Evolutionary conservation across 371 early-diverging fungal genomes (phyloP), one percentile per base, ranked within the genome.

Genomic region (Massospora cicadina): DNA sequence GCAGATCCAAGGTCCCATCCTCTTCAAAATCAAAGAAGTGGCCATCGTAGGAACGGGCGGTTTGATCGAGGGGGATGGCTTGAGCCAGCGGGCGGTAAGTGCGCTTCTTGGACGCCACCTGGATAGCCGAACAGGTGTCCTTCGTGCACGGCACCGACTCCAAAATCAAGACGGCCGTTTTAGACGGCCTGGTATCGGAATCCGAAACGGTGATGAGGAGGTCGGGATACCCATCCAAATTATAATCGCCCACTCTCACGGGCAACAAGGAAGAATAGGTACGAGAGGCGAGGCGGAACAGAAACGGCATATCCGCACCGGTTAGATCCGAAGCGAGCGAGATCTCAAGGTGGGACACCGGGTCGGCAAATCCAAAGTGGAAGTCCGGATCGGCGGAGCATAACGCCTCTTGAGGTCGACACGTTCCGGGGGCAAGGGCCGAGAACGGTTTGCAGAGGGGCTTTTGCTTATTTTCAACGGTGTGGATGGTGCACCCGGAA

Each of bases 161-260:
- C 7, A 87, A 67, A 0, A 91, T 67, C 0, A 81, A 67, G 0
- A 81, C 78, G 23, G 74, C 67, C 7, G 76, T 71, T 28, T 67
- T 61, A 10, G 65, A 68, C 3, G 57, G 17, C 75, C 68, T 30
- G 55, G 72, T 3, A 75, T 75, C 1, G 84, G 79, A 31, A 78
- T 74, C 31, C 83, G 66, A 55, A 21, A 64, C 32, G 12, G 32
- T 54, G 0, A 93, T 76, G 26, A 94, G 66, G 2, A 82, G 60
- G 73, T 95, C 96, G 0, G 95, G 92, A 70, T 88, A 93, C 7
- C 95, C 93, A 72, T 95, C 96, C 66, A 88, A 72, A 66, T 93
- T 87, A 62, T 83, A 85, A 66, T 95, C 96, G 17, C 90, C 93
- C 65, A 71, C 58, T 66, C 68, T 66, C 10, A 72, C 60, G 17